Evolutionary conservation across 495 filamentous ascomycete species (phyloP), one percentile per base, ranked within the genome.

Genomic region (Penicillium salamii): DNA sequence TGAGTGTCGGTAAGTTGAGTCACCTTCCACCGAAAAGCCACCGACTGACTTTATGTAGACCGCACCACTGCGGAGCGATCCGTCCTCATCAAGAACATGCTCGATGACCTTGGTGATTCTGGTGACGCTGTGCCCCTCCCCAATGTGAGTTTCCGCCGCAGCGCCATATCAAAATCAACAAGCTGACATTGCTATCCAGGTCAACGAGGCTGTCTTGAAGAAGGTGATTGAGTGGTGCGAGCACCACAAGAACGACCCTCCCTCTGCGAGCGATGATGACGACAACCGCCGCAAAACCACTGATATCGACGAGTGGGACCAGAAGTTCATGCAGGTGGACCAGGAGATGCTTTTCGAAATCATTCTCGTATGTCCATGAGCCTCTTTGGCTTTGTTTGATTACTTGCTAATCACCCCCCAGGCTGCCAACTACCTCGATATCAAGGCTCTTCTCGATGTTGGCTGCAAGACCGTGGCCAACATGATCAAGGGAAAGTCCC

Each of bases 301-400:
- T 17, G 93, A 97, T 43, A 98, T 98, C 59, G 93, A 97, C 33
- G 93, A 98, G 72, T 98, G 93, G 93, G 93, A 98, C 58, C 93
- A 97, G 69, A 98, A 98, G 68, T 98, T 97, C 68, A 98, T 97
- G 93, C 93, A 97, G 71, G 93, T 98, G 7, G 93, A 98, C 64
- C 93, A 98, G 65, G 93, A 98, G 72, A 96, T 98, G 93, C 81
- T 98, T 1, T 98, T 98, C 53, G 93, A 98, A 76, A 97, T 98
- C 63, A 98, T 98, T 53, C 77, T 98, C 23, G 91, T 95, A 81
- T 42, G 88, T 81, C 14, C 12, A 26, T 26, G 23, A 26, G 23
- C n/a, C n/a, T n/a, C n/a, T n/a, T n/a, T n/a, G n/a, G n/a, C n/a
- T n/a, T n/a, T n/a, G 2, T 17, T 15, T 33, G 9, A 18, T 19